These are phyloP conservation scores for Coix lacrymajobi DNA, from an alignment of 176 grass and related monocot genomes.

Conservation along the genomic window DNA sequence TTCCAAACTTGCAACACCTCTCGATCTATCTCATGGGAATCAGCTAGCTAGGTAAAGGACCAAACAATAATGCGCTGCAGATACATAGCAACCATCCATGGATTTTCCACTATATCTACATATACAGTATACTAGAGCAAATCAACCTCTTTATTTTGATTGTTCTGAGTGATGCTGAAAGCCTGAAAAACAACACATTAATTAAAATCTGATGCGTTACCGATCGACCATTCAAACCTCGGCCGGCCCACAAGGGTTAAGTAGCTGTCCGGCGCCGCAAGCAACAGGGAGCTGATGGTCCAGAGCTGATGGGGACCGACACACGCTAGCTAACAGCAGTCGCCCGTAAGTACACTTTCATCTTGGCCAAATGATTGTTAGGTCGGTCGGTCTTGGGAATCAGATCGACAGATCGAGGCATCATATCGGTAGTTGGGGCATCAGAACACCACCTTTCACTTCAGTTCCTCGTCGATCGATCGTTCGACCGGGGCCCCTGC, in stretches of 20 bases:
- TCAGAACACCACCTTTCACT: not conserved
- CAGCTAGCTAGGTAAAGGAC: not conserved
- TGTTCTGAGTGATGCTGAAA: not conserved
- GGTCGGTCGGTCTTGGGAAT: not conserved
- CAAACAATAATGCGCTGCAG: not conserved
- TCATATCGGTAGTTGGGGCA: not conserved
- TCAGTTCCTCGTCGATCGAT: not conserved
- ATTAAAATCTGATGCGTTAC: not conserved
- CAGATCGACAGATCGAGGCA: not conserved
- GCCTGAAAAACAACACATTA: not conserved
- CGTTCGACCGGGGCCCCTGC: not conserved
- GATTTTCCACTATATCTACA: not conserved
- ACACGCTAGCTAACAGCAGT: not conserved
- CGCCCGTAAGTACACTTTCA: slow-evolving; percentile 8
- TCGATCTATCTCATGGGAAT: not conserved
- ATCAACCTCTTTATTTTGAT: not conserved
- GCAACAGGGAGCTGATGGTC: not conserved
- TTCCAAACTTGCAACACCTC: not conserved
- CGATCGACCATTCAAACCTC: not conserved
- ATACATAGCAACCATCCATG: not conserved
- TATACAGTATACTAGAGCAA: not conserved
- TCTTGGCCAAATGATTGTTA: not conserved
- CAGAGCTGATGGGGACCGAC: not conserved
- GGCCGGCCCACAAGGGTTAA: not conserved
- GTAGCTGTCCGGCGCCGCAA: not conserved